Evolutionary conservation across 2,329 filamentous ascomycete genomes (phyloP), one percentile per base, ranked within the genome.

Genomic region (Fusarium keratoplasticum): DNA sequence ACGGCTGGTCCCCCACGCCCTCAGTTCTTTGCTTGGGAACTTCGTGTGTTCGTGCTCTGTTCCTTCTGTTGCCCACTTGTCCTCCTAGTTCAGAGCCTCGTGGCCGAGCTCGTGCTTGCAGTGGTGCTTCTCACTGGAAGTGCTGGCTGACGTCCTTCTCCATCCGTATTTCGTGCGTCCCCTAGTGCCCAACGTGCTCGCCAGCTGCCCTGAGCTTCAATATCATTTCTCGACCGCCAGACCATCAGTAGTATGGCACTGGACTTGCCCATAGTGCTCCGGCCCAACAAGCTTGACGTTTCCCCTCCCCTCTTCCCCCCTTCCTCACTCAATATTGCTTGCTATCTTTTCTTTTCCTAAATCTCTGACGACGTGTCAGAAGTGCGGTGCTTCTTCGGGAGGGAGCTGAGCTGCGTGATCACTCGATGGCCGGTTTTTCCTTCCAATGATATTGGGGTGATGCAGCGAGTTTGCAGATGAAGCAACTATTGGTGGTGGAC

Each of bases 331-430:
- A 29, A 52, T 52, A 29, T 52, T 52, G 44, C 14, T 61, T 27
- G 27, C 61, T 58, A 25, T 61, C 22, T 35, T 69, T 71, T 50
- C 52, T 64, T 57, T 64, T 60, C 36, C 8, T 25, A 29, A 61
- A 20, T 11, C 14, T 35, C 44, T 47, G 35, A 64, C 70, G 71
- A 72, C 70, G 62, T 77, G 72, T 74, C 76, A 76, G 64, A 69
- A 66, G 58, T 47, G 20, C 47, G 42, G 61, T 47, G 29, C 35
- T 61, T 66, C 66, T 71, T 68, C 44, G 36, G 66, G 66, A 33
- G 35, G 18, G 22, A 70, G 36, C 67, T 70, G 61, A 54, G 52
- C 64, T 67, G 66, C 50, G 63, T 31, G 61, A 31, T 42, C 67
- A 55, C 36, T 64, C 50, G 58, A 61, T 75, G 66, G 61, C 18